phyloP scores from a whole-genome alignment of 2,329 filamentous ascomycete species.

The Beauveria sp. region DNA sequence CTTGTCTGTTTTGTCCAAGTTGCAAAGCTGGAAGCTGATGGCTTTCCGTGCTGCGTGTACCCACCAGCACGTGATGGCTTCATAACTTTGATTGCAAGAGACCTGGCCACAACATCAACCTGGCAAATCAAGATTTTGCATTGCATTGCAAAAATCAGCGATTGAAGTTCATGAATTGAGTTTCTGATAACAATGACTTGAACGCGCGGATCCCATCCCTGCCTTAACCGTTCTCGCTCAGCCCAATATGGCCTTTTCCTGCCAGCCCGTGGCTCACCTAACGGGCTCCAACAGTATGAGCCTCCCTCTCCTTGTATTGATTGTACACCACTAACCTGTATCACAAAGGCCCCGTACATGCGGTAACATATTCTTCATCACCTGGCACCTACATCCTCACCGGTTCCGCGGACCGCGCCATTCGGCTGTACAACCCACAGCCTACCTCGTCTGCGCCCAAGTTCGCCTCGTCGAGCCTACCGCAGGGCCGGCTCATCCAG shows the following conservation, averaged over 20 bases:
- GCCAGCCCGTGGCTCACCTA: constrained; percentile 46
- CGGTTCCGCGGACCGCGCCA: constrained; percentile 74
- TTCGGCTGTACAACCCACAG: constrained; percentile 78
- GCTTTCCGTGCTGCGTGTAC: not conserved
- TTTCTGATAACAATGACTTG: not conserved
- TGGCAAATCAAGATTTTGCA: not conserved
- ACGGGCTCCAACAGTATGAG: constrained; percentile 49
- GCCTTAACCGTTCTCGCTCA: not conserved
- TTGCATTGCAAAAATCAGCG: no score
- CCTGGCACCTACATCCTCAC: constrained; percentile 75
- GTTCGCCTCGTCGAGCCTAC: constrained; percentile 22
- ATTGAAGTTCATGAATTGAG: not conserved
- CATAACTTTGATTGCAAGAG: not conserved
- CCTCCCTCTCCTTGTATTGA: not conserved
- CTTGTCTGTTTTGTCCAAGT: not conserved
- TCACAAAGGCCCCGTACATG: constrained; percentile 59
- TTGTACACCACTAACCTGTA: not conserved
- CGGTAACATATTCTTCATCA: constrained; percentile 63
- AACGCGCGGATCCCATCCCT: not conserved
- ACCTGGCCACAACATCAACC: not conserved
- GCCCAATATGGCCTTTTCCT: constrained; percentile 35
- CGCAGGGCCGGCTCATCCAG: constrained; percentile 64
- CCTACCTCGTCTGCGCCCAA: constrained; percentile 35
- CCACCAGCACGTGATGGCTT: constrained; percentile 9
- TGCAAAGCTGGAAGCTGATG: not conserved